Conservation (phyloP, 2,329 filamentous ascomycete genomes). For the Botrytis deweyae region DNA sequence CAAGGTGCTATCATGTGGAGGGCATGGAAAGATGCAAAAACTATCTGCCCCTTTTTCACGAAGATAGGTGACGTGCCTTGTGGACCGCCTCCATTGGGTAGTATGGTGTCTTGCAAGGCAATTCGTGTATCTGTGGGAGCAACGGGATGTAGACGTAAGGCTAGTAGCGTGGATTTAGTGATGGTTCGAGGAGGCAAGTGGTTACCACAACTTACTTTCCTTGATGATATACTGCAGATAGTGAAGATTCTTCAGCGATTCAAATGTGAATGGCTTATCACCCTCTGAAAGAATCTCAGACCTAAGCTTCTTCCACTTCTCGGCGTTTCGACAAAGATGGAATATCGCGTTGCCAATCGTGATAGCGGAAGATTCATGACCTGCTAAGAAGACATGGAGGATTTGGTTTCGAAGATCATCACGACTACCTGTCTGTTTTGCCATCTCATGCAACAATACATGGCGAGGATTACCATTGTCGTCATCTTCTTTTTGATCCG, state of each 20-base stretch:
- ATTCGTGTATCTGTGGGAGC: not conserved
- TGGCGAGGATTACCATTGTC: not conserved
- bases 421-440: not conserved
- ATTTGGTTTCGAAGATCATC: not conserved
- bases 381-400: not conserved
- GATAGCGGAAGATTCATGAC: not conserved
- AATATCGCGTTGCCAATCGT: not conserved
- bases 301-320: not conserved
- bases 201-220: not conserved
- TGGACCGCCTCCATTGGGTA: not conserved
- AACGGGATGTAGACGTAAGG: not conserved
- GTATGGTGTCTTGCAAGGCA: constrained; percentile 1
- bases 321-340: not conserved
- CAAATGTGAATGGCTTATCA: not conserved
- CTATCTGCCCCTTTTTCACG: not conserved
- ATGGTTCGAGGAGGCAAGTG: not conserved
- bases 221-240: constrained; percentile 1
- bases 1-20: not conserved
- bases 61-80: not conserved
- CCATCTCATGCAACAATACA: not conserved
- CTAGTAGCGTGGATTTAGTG: not conserved
- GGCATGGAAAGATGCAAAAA: constrained; percentile 1
- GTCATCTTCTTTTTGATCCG: not conserved
- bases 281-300: not conserved
- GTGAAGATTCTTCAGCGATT: not conserved